These are phyloP conservation scores for Gossypium stocksii DNA, from an alignment of 345 rosid species.

Conservation along the genomic window DNA sequence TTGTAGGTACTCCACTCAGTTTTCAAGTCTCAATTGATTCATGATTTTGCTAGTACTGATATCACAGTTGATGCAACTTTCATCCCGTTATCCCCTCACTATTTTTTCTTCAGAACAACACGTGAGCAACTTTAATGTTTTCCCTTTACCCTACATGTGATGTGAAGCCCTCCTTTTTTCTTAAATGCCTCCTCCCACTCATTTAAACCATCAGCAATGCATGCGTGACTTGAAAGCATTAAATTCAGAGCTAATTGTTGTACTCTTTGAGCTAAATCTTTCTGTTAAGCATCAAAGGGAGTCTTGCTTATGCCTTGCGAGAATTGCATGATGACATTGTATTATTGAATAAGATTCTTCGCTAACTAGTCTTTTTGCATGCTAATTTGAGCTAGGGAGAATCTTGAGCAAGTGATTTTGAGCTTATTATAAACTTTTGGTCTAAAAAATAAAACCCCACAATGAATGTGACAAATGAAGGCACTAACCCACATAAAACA, in stretches of 20 bases:
- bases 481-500: conserved; percentile 2
- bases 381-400: neutral
- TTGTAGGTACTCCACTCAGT: neutral
- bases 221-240: neutral
- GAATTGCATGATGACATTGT: neutral
- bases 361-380: neutral
- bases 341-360: neutral
- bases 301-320: neutral
- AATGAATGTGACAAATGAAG: conserved; percentile 18
- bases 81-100: neutral
- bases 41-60: neutral
- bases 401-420: neutral
- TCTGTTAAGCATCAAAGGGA: neutral
- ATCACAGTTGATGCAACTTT: neutral
- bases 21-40: conserved; percentile 1
- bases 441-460: conserved; percentile 27
- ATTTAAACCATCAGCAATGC: conserved; percentile 4
- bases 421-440: conserved; percentile 1
- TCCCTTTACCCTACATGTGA: neutral
- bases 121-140: conserved; percentile 16
- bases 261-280: neutral
- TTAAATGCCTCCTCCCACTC: conserved; percentile 5
- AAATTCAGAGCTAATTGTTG: conserved; percentile 3
- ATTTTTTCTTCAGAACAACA: conserved; percentile 13
- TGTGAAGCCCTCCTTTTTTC: neutral